Percentiles rank a stretch among this genome's conserved stretches.
phyloP scores from a whole-genome alignment of 2,329 filamentous ascomycete species.

The Exophiala lecanii-corni region DNA sequence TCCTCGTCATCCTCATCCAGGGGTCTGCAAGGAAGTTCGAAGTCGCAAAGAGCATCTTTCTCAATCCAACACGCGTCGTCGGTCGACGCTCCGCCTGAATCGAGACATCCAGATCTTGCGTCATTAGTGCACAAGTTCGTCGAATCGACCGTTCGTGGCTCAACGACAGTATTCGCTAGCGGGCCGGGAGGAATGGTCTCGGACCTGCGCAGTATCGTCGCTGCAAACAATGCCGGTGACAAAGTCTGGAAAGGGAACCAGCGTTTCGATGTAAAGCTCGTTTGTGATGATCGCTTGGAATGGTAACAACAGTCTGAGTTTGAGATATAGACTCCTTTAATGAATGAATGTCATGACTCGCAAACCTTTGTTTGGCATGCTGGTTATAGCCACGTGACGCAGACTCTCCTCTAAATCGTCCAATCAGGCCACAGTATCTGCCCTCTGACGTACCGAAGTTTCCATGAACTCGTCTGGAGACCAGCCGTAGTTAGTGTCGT shows the following conservation, averaged over 20 bases:
- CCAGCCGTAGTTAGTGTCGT: no score
- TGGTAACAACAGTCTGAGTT: no score
- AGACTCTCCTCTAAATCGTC: no score
- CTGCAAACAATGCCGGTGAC: constrained; percentile 47
- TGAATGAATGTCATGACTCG: background rate
- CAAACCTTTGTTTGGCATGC: no score
- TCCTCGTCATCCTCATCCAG: constrained; percentile 5
- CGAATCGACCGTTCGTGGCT: constrained; percentile 40
- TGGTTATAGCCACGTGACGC: no score
- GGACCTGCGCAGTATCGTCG: constrained; percentile 53
- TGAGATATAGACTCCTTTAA: background rate
- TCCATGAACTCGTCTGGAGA: no score
- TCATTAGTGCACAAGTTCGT: constrained; percentile 49
- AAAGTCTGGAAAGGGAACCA: constrained; percentile 57
- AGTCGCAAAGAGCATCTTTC: constrained; percentile 19
- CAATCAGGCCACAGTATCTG: constrained; percentile 2
- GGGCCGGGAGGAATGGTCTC: constrained; percentile 57
- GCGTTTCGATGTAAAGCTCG: constrained; percentile 51
- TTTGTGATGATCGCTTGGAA: constrained; percentile 58
- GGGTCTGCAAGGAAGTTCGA: constrained; percentile 14
- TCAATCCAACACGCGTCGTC: constrained; percentile 13
- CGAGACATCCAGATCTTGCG: constrained; percentile 45
- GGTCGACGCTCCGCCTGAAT: constrained; percentile 29
- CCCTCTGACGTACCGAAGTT: background rate
- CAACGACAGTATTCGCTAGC: constrained; percentile 56